A percentile compares a stretch with the other conserved stretches of the same genome.
phyloP scores from a whole-genome alignment of 805 yeast genomes.

The Kluyveromyces wickerhamii region DNA sequence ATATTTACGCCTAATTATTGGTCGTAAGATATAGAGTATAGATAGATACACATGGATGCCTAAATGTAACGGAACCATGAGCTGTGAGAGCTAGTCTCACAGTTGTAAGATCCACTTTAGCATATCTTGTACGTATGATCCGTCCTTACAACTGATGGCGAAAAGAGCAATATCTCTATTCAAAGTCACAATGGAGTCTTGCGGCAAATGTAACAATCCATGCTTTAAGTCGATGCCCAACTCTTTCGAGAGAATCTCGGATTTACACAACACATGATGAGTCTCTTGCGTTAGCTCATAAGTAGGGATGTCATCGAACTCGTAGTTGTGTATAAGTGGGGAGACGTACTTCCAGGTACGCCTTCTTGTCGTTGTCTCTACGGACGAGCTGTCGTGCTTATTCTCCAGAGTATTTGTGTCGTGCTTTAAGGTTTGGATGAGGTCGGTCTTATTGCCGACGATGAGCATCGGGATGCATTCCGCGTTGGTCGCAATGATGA shows the following conservation, averaged over 20 bases:
- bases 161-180: conserved; percentile 18
- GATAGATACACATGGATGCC: no score
- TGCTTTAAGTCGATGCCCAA: conserved; percentile 16
- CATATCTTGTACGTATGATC: conserved; percentile 13
- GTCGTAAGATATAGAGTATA: no score
- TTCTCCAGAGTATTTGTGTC: conserved; percentile 4
- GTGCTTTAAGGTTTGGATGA: conserved; percentile 8
- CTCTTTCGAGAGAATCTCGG: conserved; percentile 15
- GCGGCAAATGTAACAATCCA: conserved; percentile 13
- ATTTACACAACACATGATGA: conserved; percentile 14
- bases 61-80: no score
- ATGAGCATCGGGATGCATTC: conserved; percentile 17
- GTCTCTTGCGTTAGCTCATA: conserved; percentile 11
- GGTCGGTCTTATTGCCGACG: conserved; percentile 18
- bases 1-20: no score
- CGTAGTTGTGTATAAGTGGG: conserved; percentile 14
- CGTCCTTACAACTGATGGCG: conserved; percentile 18
- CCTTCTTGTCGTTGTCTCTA: background rate
- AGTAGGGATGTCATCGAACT: conserved; percentile 13
- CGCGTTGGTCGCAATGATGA: conserved; percentile 14
- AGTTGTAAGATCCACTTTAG: conserved; percentile 17
- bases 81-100: no score
- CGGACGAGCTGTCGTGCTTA: background rate
- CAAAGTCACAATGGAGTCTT: conserved; percentile 7
- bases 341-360: conserved; percentile 8